These are phyloP conservation scores for Neurospora cerealis DNA, from an alignment of 495 filamentous ascomycete genomes.

Conservation along the genomic window DNA sequence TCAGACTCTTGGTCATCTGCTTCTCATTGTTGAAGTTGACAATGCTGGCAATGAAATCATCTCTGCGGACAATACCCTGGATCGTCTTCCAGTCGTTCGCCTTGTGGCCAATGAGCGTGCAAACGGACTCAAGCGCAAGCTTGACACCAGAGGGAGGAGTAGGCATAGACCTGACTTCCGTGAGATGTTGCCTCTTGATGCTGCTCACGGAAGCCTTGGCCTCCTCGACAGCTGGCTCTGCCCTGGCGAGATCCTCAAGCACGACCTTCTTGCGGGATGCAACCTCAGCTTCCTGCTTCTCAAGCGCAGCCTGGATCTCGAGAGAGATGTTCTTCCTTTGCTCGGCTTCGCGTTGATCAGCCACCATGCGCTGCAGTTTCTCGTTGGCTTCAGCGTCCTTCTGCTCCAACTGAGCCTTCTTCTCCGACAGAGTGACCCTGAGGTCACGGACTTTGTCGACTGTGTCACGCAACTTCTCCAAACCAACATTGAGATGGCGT, in stretches of 20 bases:
- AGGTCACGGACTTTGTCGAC: slow-evolving; percentile 96
- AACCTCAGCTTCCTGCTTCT: slow-evolving; percentile 85
- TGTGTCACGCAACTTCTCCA: slow-evolving; percentile 96
- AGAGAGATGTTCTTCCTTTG: slow-evolving; percentile 77
- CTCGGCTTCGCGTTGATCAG: slow-evolving; percentile 92
- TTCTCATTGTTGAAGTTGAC: slow-evolving; percentile 93
- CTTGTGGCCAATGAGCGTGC: slow-evolving; percentile 85
- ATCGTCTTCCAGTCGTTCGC: slow-evolving; percentile 84
- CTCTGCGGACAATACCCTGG: slow-evolving; percentile 72
- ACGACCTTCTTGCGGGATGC: slow-evolving; percentile 76
- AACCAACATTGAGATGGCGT: slow-evolving; percentile 90
- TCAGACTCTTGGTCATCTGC: slow-evolving; percentile 78
- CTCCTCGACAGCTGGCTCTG: slow-evolving; percentile 87
- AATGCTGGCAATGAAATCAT: slow-evolving; percentile 97
- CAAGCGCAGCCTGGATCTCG: slow-evolving; percentile 77
- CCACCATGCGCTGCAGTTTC: slow-evolving; percentile 93
- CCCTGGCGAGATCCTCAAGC: slow-evolving; percentile 74
- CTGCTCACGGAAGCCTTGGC: slow-evolving; percentile 93
- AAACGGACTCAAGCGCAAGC: slow-evolving; percentile 89
- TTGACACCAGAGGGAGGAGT: slow-evolving; percentile 84
- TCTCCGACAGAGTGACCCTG: slow-evolving; percentile 78
- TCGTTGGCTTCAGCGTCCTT: slow-evolving; percentile 96
- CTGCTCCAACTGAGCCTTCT: slow-evolving; percentile 82
- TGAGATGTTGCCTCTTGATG: slow-evolving; percentile 94
- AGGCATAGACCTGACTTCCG: slow-evolving; percentile 93